Evolutionary conservation across 2,329 filamentous ascomycete species (phyloP).

Genomic region (Diaporthe citriasiana): DNA sequence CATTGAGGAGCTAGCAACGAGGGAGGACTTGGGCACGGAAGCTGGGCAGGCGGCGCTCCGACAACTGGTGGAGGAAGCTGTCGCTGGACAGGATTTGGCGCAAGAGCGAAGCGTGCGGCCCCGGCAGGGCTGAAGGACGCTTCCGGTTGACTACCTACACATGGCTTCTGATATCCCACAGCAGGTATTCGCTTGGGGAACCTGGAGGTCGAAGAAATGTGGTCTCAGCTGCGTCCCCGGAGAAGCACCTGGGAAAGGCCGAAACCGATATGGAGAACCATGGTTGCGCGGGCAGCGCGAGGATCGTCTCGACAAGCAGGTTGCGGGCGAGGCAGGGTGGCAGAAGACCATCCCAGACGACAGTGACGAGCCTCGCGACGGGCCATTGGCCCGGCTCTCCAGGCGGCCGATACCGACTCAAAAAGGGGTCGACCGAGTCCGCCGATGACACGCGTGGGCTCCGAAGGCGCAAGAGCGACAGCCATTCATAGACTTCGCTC

Average conservation of each 20-base stretch:
- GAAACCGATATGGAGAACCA: constrained; percentile 71
- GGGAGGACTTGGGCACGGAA: constrained; percentile 86
- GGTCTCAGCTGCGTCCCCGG: constrained; percentile 63
- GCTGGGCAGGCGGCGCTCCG: constrained; percentile 85
- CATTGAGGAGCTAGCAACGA: constrained; percentile 89
- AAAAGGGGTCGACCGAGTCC: constrained; percentile 76
- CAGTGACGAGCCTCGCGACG: constrained; percentile 59
- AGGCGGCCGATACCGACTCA: constrained; percentile 77
- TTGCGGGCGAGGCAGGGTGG: constrained; percentile 66
- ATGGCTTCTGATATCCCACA: constrained; percentile 70
- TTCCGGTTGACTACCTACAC: constrained; percentile 55
- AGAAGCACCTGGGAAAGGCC: constrained; percentile 62
- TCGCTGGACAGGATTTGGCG: constrained; percentile 75
- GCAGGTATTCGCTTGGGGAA: constrained; percentile 66
- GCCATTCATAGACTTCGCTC: constrained; percentile 79
- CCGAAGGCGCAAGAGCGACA: constrained; percentile 75
- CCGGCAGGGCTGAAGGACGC: constrained; percentile 65
- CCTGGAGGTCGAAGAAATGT: constrained; percentile 67
- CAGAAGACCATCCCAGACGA: constrained; percentile 74
- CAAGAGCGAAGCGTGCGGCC: constrained; percentile 76
- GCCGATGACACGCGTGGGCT: constrained; percentile 72
- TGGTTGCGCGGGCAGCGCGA: constrained; percentile 56
- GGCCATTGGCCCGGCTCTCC: constrained; percentile 48
- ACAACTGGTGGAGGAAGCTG: constrained; percentile 83
- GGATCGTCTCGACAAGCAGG: constrained; percentile 62